Conservation (phyloP, 352 stramenopile genomes). For the Globisporangium rhizosaccharum region DNA sequence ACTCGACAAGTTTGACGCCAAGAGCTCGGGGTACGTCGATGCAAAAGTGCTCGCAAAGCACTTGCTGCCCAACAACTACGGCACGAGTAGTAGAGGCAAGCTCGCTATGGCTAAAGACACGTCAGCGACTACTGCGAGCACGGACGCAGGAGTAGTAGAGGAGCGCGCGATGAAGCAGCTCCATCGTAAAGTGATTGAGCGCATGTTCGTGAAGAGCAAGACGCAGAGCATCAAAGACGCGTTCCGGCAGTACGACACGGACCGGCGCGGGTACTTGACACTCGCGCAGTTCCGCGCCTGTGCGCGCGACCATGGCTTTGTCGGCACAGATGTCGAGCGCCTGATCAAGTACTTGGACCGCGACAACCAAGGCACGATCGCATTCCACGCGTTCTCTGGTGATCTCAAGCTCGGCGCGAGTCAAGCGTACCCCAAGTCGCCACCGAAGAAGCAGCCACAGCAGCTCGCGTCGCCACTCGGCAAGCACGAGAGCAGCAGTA, state of each 20-base stretch:
- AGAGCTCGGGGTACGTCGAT: conserved; percentile 15
- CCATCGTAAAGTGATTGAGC: conserved; percentile 56
- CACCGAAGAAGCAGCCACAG: conserved; percentile 31
- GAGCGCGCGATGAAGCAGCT: conserved; percentile 26
- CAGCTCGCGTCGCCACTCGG: conserved; percentile 23
- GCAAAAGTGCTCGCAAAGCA: conserved; percentile 15
- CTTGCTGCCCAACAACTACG: conserved; percentile 18
- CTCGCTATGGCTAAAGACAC: neutral
- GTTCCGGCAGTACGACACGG: conserved; percentile 57
- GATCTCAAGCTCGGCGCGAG: conserved; percentile 26
- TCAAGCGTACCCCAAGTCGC: conserved; percentile 40
- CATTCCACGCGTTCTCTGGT: conserved; percentile 51
- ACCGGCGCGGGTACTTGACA: conserved; percentile 38
- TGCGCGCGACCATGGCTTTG: conserved; percentile 48
- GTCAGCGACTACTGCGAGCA: neutral
- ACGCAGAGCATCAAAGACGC: conserved; percentile 59
- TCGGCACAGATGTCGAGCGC: conserved; percentile 39
- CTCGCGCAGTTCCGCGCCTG: conserved; percentile 41
- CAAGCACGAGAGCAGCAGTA: conserved; percentile 1
- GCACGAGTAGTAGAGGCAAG: neutral
- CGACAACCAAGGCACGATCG: conserved; percentile 30
- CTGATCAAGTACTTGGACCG: conserved; percentile 41
- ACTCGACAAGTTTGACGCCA: conserved; percentile 22
- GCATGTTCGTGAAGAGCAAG: conserved; percentile 42
- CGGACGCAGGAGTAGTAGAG: conserved; percentile 1